A percentile compares a stretch with the other conserved stretches of the same genome.
Conservation (phyloP, 768 basidiomycete genomes). For the Candolleomyces eurysporus region DNA sequence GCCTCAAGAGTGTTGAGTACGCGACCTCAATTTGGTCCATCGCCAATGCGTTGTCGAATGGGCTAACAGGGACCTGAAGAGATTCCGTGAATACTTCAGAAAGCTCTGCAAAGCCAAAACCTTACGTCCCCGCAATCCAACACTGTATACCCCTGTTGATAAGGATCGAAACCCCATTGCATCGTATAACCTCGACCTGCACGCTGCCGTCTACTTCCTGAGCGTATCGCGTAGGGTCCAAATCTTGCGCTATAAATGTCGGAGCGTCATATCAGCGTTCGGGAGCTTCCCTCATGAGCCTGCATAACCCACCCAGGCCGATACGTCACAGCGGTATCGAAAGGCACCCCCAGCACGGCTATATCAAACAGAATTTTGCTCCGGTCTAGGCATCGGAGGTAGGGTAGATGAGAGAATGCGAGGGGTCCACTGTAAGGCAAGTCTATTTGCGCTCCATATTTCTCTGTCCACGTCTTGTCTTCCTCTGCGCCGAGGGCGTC, state of each 20-base stretch:
- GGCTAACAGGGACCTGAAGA: conserved; percentile 65
- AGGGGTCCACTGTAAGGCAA: conserved; percentile 77
- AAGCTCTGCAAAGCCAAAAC: conserved; percentile 6
- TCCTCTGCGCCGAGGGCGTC: background rate
- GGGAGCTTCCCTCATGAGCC: too few relatives aligned
- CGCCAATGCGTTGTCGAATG: conserved; percentile 82
- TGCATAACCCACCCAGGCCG: conserved; percentile 41
- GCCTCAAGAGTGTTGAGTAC: conserved; percentile 71
- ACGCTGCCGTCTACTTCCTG: conserved; percentile 70
- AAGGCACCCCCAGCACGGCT: conserved; percentile 78
- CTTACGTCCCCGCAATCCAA: conserved; percentile 83
- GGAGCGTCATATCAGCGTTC: background rate
- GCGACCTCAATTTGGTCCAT: conserved; percentile 87
- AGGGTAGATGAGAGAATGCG: conserved; percentile 81
- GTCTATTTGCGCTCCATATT: conserved; percentile 76
- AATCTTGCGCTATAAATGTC: conserved; percentile 67
- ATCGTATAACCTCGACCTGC: conserved; percentile 59
- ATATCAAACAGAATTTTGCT: conserved; percentile 59
- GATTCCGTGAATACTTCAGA: too few relatives aligned
- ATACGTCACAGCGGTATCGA: conserved; percentile 71
- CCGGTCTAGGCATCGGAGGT: conserved; percentile 67
- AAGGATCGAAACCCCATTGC: conserved; percentile 72
- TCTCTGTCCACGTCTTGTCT: conserved; percentile 54
- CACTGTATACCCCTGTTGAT: conserved; percentile 51
- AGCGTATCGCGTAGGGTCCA: conserved; percentile 83